Conservation (phyloP, 2,329 filamentous ascomycete genomes). For the Dactylonectria estremocensis region DNA sequence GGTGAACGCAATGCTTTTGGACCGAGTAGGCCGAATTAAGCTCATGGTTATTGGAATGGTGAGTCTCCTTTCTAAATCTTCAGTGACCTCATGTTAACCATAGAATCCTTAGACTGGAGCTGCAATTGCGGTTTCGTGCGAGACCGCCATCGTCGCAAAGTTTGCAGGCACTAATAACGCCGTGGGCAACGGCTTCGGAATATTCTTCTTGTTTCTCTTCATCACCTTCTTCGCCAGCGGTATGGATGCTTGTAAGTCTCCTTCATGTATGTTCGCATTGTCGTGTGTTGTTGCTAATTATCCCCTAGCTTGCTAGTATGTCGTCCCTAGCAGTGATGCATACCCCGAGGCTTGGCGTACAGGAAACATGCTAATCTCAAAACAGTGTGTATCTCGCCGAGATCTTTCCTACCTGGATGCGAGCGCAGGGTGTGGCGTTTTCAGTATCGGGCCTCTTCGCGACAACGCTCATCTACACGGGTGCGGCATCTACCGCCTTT, state of each 20-base stretch:
- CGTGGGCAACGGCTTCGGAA: neutral
- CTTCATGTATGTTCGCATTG: neutral
- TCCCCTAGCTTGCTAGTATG: conserved; percentile 5
- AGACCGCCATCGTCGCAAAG: neutral
- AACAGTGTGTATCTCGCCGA: neutral
- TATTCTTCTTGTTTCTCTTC: conserved; percentile 6
- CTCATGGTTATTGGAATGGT: conserved; percentile 1
- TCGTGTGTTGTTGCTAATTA: neutral
- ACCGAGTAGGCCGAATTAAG: neutral
- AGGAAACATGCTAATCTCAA: neutral
- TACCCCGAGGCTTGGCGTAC: neutral
- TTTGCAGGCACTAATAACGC: neutral
- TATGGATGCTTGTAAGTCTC: conserved; percentile 5
- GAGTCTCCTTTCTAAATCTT: neutral
- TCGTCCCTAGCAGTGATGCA: neutral
- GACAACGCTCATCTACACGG: neutral
- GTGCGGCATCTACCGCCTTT: neutral
- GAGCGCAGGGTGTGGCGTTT: neutral
- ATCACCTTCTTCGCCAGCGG: neutral
- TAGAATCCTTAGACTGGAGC: neutral
- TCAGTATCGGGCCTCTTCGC: neutral
- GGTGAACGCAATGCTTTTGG: neutral
- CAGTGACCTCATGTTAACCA: neutral
- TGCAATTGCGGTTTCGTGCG: neutral
- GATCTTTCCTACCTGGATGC: conserved; percentile 11